Evolutionary conservation across 2,329 filamentous ascomycete genomes (phyloP), one percentile per base, ranked within the genome.

Genomic region (Knoxdaviesia capensis): DNA sequence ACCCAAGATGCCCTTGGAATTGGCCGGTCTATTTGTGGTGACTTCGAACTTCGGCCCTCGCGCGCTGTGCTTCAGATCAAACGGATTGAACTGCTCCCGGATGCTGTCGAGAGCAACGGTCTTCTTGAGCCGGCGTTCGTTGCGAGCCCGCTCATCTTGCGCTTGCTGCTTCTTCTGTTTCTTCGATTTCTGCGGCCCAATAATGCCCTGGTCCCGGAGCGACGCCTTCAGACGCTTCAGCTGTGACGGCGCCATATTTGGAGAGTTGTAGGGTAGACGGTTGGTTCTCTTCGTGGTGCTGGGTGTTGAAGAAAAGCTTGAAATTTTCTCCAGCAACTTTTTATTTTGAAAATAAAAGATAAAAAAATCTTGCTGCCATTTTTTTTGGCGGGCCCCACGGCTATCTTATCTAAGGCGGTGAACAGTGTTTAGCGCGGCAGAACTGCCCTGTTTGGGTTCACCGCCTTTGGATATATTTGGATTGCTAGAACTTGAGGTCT

Each of bases 41-140:
- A 87, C 79, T 37, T 88, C 77, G 49, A 93, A 93, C 53, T 96
- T 96, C 44, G 77, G 77, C 0, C 78, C 81, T 45, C 80, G 71
- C 1, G 77, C 68, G 36, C 80, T 76, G 45, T 81, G 75, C 60
- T 92, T 92, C 56, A 94, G 74, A 55, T 98, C 90, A 60, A 98
- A 98, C 0, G 90, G 90, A 57, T 98, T 98, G 71, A 96, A 96
- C 50, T 87, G 80, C 54, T 96, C 87, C 54, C 90, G 80, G 56
- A 98, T 94, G 44, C 74, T 75, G 51, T 82, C 77, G 47, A 98
- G 68, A 10, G 86, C 83, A 43, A 76, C 78, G 53, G 80, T 74
- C 54, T 80, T 75, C 56, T 85, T 75, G 30, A 84, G 69, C 46
- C 83, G 77, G 59, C 85, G 82, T 53, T 88, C 78, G 50, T 62